Base-by-base conservation (phyloP, 2,329 filamentous ascomycete genomes). In the Talaromyces sp. region DNA sequence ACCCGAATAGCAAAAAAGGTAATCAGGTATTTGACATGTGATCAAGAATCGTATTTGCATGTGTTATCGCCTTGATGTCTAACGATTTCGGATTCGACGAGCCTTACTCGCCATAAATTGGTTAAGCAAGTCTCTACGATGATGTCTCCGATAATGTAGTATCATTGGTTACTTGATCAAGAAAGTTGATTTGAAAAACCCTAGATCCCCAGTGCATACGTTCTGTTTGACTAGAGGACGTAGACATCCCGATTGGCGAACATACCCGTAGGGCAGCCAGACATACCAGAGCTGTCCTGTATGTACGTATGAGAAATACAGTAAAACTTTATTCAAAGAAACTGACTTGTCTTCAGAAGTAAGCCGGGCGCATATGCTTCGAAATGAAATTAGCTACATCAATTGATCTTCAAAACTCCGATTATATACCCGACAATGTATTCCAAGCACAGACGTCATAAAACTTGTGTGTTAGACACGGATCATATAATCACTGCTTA, bases 221-320 rank as follows among this genome's bases (percentile, higher is more conserved):
- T 22, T 13, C 52, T 56, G 37, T 50, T 50, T 27, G 47, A 50
- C 25, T 17, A 50, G 19, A 19, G 50, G 31, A 22, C 37, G 50
- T 56, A 35, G 31, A 56, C 52, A 39, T 56, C 52, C 52, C 52
- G 52, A 56, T 56, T 56, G 52, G 52, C 52, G 52, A 56, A 15
- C 33, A 19, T 37, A 13, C n/a, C 52, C n/a, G 52, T 56, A 56
- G 52, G 52, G 52, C 52, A 37, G 17, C n/a, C 52, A 39, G 33
- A 22, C 50, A 50, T 33, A 52, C 49, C 3, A 31, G 49, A 11
- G 25, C 6, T 47, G n/a, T 45, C n/a, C 31, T 35, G 50, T 31
- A 13, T 13, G 31, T 33, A 52, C 13, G 50, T 56, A 39, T 25
- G 31, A 33, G n/a, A 56, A 37, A 37, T 56, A 37, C 52, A 39